Evolutionary conservation across 768 basidiomycete species (phyloP), one percentile per base, ranked within the genome.

Genomic region (Inosperma sp.): DNA sequence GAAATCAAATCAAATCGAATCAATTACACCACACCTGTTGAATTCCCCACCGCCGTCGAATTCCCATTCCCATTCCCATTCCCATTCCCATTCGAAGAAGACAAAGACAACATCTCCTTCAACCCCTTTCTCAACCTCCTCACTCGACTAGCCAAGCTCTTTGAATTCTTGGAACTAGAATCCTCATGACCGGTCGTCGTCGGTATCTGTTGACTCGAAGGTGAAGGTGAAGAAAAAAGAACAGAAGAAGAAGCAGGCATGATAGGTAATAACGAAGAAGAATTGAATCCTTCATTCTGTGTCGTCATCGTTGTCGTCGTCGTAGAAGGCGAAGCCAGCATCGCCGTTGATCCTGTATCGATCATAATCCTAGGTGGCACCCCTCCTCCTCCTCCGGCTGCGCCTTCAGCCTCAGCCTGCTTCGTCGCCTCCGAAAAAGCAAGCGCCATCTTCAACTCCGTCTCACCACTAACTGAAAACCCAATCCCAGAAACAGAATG

Each of bases 391-490:
- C 48, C 21, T 36, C 35, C 13, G n/a, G n/a, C n/a, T n/a, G 42
- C 27, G 7, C n/a, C 14, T 19, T 25, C 16, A 9, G 16, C 1
- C 9, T 17, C 25, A 16, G 25, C 16, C 19, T 7, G 13, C 8
- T 13, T 48, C 27, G 31, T 42, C 2, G 49, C 39, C 12, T 48
- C 34, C 2, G 46, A 48, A 27, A 48, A 36, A 30, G 79, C 79
- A 29, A 81, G 62, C 1, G 76, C 73, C 78, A 81, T 81, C 56
- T 74, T 68, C 64, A 81, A 54, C 60, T 82, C 81, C 48, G 76
- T 78, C 64, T 82, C 78, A 9, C 81, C 81, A 47, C 79, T 82
- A 56, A 82, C 66, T 49, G 81, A 82, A 60, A 71, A 81, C 12
- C 80, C 80, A 4, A 62, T 49, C 1, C 57, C 59, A 59, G 51